Evolutionary conservation across 1,139 yeast genomes (phyloP), one percentile per base, ranked within the genome.

Genomic region (Magnusiomyces paraingens): DNA sequence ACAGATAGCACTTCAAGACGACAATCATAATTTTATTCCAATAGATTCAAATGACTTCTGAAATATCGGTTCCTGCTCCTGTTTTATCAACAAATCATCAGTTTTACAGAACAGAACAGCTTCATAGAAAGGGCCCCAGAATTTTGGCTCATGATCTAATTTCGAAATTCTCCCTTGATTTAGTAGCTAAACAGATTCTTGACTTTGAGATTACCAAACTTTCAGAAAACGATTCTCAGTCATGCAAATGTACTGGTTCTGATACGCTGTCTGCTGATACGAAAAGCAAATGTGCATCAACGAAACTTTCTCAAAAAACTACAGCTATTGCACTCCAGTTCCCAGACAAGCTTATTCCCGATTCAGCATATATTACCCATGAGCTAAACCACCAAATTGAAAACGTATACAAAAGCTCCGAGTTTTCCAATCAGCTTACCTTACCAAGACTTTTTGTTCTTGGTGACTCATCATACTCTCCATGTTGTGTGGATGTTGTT

Each of bases 401-500:
- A 3, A 52, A 49, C 14, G 56, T 52, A 32, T 52, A 53, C 44
- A 66, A 52, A n/a, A 11, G 3, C 29, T 20, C 35, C 3, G 20
- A 36, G 35, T 8, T 45, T 26, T 66, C 50, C 55, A 59, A 29
- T 61, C 66, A 50, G 36, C 41, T 39, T 57, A 61, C 8, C 60
- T 12, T 3, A 2, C 57, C 57, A 32, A 36, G 45, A 54, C 65
- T 69, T 48, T 64, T 62, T 60, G 61, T 75, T 15, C 72, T 93
- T 44, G 99, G 98, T 0, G 99, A 94, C 65, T 91, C 99, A 0
- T 89, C 97, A 0, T 94, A 93, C 64, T 88, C 96, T 22, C 78
- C 96, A 0, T 93, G 99, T 68, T 93, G 99, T 72, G 86, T 93
- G 15, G 99, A 93, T 68, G 97, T 90, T 65, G 95, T 93, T 21